Evolutionary conservation across 1,284 basidiomycete genomes (phyloP), one percentile per base, ranked within the genome.

Genomic region (Rhodofomes roseus): DNA sequence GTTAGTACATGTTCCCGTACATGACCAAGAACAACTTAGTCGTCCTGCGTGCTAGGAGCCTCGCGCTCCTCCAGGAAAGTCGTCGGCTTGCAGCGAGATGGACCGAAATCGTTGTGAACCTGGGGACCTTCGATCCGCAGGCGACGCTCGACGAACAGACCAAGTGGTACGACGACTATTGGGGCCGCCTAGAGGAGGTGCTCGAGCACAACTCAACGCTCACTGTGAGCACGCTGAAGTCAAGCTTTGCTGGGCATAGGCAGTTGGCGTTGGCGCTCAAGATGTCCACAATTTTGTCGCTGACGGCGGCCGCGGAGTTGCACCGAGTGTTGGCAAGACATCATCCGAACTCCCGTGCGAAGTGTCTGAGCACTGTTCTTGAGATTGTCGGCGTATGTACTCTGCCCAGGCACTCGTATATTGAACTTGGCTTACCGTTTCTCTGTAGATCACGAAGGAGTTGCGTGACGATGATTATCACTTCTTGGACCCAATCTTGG

Each of bases 121-220:
- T 52, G 5, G 62, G 44, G 18, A 23, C 54, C 6, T 40, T 40
- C n/a, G 51, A 46, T 46, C 5, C 41, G 37, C n/a, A 46, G 53
- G 8, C 52, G 22, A 53, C 53, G 40, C 34, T 60, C 12, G 54
- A 57, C 14, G 59, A 56, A n/a, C 66, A 64, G 18, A 40, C 58
- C 9, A 61, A 61, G 50, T 69, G 68, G 67, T 68, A 68, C 56
- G 61, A 63, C 20, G 40, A 60, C n/a, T 71, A 70, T 62, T 71
- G 68, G 68, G 60, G 65, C 23, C 62, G 65, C 20, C 61, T 71
- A 14, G 66, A 67, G 51, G 66, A 69, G 43, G 55, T 68, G 25
- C 57, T 66, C 12, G 59, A 62, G 44, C 68, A 69, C 56, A 60
- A 59, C 54, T 39, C 66, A 18, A 59, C 54, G 25, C 44, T 70